phyloP scores from a whole-genome alignment of 495 filamentous ascomycete genomes.

The Sphaerosporella brunnea region DNA sequence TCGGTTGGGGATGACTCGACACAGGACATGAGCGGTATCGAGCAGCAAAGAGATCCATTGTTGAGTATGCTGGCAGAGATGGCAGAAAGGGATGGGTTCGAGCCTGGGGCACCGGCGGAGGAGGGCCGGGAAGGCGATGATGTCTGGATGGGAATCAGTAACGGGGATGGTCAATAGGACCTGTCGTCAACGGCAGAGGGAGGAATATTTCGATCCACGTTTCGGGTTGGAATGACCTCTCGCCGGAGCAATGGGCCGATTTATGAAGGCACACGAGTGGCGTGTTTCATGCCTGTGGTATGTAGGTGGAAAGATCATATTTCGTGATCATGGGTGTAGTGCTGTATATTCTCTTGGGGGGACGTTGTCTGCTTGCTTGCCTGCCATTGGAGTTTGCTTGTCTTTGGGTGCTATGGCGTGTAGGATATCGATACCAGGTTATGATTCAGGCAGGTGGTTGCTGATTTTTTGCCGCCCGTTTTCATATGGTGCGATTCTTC shows the following conservation, averaged over 20 bases:
- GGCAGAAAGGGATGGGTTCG: conserved; percentile 4
- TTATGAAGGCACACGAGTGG: no score
- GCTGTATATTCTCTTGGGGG: background rate
- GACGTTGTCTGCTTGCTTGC: background rate
- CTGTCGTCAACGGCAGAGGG: background rate
- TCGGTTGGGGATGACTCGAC: background rate
- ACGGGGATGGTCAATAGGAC: background rate
- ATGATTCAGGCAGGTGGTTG: no score
- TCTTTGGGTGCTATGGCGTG: background rate
- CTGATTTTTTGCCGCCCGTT: background rate
- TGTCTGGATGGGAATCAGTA: conserved; percentile 3
- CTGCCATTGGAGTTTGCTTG: background rate
- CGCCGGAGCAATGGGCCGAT: no score
- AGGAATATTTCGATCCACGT: no score
- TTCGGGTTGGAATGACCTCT: no score
- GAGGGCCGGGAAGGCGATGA: background rate
- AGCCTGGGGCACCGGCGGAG: background rate
- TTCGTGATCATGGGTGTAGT: background rate
- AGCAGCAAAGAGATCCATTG: conserved; percentile 3
- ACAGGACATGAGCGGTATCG: background rate
- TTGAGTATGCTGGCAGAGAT: conserved; percentile 7
- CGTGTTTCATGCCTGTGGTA: no score
- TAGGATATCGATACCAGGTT: no score
- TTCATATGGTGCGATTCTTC: background rate
- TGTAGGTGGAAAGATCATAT: background rate